Conservation (phyloP, 2,329 filamentous ascomycete species). For the Aspergillus luchuensis region DNA sequence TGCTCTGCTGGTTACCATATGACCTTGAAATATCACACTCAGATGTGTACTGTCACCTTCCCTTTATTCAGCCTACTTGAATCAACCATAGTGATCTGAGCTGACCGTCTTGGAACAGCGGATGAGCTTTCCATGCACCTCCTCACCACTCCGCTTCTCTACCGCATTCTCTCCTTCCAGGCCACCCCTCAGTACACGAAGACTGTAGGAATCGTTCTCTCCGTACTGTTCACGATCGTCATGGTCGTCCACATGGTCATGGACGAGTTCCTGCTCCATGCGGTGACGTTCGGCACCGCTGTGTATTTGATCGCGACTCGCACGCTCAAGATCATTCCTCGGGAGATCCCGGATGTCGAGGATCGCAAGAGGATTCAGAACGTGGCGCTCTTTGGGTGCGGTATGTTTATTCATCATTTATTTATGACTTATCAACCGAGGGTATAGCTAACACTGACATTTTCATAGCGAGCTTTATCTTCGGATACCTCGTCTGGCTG, state of each 20-base stretch:
- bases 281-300: constrained; percentile 37
- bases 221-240: constrained; percentile 30
- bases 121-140: constrained; percentile 50
- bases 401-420: constrained; percentile 19
- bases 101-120: constrained; percentile 23
- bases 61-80: too few relatives aligned
- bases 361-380: constrained; percentile 24
- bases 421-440: neutral
- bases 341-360: constrained; percentile 32
- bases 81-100: neutral
- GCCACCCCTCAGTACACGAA: constrained; percentile 27
- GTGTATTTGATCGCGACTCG: constrained; percentile 40
- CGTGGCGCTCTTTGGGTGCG: constrained; percentile 27
- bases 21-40: constrained; percentile 37
- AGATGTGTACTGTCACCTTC: constrained; percentile 28
- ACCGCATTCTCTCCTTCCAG: constrained; percentile 44
- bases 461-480: constrained; percentile 35
- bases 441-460: neutral
- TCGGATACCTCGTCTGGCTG: constrained; percentile 46
- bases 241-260: constrained; percentile 49
- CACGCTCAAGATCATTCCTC: constrained; percentile 34
- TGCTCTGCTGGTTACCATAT: constrained; percentile 35
- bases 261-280: constrained; percentile 48
- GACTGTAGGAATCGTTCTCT: constrained; percentile 24
- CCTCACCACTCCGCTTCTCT: constrained; percentile 45